Evolutionary conservation across 2,329 filamentous ascomycete species (phyloP).

Genomic region (Microdochium trichocladiopsis): DNA sequence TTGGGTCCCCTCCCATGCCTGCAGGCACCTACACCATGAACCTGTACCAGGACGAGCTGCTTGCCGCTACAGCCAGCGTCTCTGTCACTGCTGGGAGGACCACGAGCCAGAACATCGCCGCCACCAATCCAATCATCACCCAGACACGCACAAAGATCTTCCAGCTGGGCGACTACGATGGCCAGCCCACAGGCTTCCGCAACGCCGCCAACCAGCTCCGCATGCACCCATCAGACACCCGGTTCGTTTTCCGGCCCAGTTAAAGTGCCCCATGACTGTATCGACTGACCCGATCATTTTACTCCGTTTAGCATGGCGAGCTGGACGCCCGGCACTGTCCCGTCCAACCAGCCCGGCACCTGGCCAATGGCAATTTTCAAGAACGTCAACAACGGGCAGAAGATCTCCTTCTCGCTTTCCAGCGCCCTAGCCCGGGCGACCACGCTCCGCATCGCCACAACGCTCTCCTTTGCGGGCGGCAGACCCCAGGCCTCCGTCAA

Average conservation of each 20-base stretch:
- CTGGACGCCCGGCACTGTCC: slow-evolving; percentile 53
- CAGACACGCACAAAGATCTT: slow-evolving; percentile 38
- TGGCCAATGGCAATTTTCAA: slow-evolving; percentile 65
- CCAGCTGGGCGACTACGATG: slow-evolving; percentile 54
- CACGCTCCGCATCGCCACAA: slow-evolving; percentile 59
- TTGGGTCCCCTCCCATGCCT: slow-evolving; percentile 51
- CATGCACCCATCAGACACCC: slow-evolving; percentile 58
- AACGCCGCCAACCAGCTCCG: slow-evolving; percentile 61
- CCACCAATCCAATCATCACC: slow-evolving; percentile 23
- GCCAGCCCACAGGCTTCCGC: slow-evolving; percentile 55
- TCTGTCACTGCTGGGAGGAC: slow-evolving; percentile 37
- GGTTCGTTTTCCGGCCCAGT: not conserved
- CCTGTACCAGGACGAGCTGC: slow-evolving; percentile 48
- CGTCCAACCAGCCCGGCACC: slow-evolving; percentile 22
- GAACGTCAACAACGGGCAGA: slow-evolving; percentile 49
- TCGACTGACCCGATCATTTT: not conserved
- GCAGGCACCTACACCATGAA: slow-evolving; percentile 54
- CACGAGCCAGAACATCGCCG: slow-evolving; percentile 38
- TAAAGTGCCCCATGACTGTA: not conserved
- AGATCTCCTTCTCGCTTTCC: slow-evolving; percentile 50
- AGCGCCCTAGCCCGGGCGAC: slow-evolving; percentile 34
- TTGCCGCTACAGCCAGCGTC: slow-evolving; percentile 37
- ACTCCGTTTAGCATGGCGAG: slow-evolving; percentile 45
- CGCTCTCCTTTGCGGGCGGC: slow-evolving; percentile 52
- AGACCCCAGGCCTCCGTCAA: slow-evolving; percentile 53